Evolutionary conservation across 140 eudicot genomes (phyloP).

Genomic region (Cichorium intybus): DNA sequence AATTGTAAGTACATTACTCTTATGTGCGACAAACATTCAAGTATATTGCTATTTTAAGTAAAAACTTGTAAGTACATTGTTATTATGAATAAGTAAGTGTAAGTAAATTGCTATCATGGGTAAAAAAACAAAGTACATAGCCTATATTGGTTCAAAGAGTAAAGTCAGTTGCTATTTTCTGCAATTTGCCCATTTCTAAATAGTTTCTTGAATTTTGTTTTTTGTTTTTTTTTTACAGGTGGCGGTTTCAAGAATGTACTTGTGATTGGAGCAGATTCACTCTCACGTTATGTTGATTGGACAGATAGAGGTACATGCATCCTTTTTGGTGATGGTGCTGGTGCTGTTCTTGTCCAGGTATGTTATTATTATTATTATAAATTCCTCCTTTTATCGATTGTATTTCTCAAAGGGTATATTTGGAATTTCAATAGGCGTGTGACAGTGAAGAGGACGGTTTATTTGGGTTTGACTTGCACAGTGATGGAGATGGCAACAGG

Average conservation of each 20-base stretch:
- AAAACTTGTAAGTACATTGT: too few species aligned
- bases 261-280: conserved; percentile 85
- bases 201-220: neutral
- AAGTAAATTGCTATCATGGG: too few species aligned
- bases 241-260: conserved; percentile 82
- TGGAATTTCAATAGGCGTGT: conserved; percentile 56
- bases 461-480: conserved; percentile 89
- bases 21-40: too few species aligned
- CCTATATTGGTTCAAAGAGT: neutral
- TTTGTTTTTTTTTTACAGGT: conserved; percentile 36
- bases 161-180: neutral
- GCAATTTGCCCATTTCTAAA: neutral
- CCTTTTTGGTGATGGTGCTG: conserved; percentile 97
- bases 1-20: too few species aligned
- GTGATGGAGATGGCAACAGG: conserved; percentile 87
- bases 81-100: too few species aligned
- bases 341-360: conserved; percentile 92
- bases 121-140: neutral
- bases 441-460: conserved; percentile 83
- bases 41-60: too few species aligned
- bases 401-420: neutral
- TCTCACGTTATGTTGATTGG: conserved; percentile 96
- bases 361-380: neutral
- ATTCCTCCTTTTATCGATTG: neutral
- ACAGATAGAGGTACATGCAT: conserved; percentile 89